These are phyloP conservation scores for Pistacia atlantica DNA, from an alignment of 345 rosid species.

Conservation along the genomic window DNA sequence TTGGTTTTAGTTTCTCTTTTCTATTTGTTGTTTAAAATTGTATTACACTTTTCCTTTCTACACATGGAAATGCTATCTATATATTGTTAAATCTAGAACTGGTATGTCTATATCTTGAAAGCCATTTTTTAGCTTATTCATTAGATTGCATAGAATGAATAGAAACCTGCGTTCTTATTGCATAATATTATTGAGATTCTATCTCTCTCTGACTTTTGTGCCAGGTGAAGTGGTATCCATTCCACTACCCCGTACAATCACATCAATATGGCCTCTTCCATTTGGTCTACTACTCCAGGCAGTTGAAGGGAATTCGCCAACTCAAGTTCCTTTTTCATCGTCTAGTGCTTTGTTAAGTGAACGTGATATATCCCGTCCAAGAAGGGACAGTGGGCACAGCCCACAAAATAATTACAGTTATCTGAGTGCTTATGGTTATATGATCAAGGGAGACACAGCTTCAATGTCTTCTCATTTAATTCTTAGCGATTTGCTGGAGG, in stretches of 20 bases:
- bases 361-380: constrained; percentile 52
- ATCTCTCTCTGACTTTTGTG: constrained; percentile 15
- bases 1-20: constrained; percentile 5
- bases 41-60: background rate
- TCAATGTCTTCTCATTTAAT: constrained; percentile 73
- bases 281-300: constrained; percentile 81
- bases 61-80: background rate
- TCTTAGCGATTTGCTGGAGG: constrained; percentile 79
- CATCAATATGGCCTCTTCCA: constrained; percentile 94
- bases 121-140: constrained; percentile 10
- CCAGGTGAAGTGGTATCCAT: constrained; percentile 82
- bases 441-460: constrained; percentile 47
- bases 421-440: constrained; percentile 41
- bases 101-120: background rate
- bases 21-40: background rate
- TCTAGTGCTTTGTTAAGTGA: constrained; percentile 59
- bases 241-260: constrained; percentile 62
- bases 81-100: background rate
- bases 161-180: background rate
- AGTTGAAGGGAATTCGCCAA: constrained; percentile 48
- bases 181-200: constrained; percentile 4
- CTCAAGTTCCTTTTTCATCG: constrained; percentile 42
- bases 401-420: constrained; percentile 45
- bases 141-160: background rate
- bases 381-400: constrained; percentile 64